Evolutionary conservation across 73 alveolate species (phyloP), one percentile per base, ranked within the genome.

Genomic region (Paramecium pentaurelia): DNA sequence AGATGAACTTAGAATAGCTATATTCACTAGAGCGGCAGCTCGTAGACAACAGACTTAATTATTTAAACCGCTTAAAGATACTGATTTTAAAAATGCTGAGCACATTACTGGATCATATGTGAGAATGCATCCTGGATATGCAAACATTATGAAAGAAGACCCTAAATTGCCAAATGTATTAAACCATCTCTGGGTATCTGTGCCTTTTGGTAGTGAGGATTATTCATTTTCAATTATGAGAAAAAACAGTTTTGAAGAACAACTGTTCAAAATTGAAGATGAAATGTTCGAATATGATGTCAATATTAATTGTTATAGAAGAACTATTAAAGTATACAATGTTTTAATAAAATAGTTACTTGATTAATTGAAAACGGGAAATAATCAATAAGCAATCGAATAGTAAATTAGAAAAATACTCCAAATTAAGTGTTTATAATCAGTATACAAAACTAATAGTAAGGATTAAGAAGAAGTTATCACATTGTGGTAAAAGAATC

Each of bases 241-340:
- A 22, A 84, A 86, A 44, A 92, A 92, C n/a, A 60, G 59, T 59
- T 92, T 86, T 68, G 95, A 92, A 44, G 95, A 92, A 60, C 49
- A 86, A 22, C 44, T 92, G 11, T 92, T 92, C 80, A 92, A 92
- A 64, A 77, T 84, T 8, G 95, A 92, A 64, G 95, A 92, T 37
- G 95, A 92, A 18, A 84, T 93, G 86, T 88, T 28, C 60, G 95
- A 92, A 51, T 93, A 54, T 37, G 95, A 92, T 64, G 84, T 92
- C 47, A 85, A 77, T 44, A 80, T 80, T 44, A 80, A 80, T 80
- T 80, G 64, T 14, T 80, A 80, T 49, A 80, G n/a, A 80, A 80
- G 71, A 47, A 80, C 91, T 6, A 80, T 80, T 12, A 80, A 45
- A 80, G 47, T 80, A 42, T 22, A 22, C 25, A 22, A 22, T 22